phyloP scores from a whole-genome alignment of 768 basidiomycete species.

The Cystobasidium tubakii region DNA sequence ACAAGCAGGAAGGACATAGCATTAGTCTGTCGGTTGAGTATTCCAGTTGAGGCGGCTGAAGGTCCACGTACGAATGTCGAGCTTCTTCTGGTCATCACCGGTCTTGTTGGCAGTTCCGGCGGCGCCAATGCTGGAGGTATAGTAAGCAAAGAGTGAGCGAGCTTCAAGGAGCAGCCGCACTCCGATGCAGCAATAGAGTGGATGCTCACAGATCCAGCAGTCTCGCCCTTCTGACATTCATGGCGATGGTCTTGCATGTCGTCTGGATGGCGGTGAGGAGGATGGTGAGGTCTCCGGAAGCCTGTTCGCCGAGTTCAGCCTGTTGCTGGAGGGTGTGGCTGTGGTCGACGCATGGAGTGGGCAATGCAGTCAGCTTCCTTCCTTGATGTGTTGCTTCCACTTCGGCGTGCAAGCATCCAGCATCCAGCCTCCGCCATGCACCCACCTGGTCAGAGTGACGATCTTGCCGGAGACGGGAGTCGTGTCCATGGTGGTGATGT shows the following conservation, averaged over 20 bases:
- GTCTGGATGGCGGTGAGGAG: conserved; percentile 86
- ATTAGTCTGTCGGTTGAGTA: not conserved
- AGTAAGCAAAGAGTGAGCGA: no score
- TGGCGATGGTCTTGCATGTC: conserved; percentile 72
- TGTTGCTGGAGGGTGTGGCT: conserved; percentile 39
- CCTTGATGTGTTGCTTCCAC: no score
- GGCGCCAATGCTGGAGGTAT: conserved; percentile 70
- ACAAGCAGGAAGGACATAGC: not conserved
- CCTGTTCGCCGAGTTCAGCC: conserved; percentile 27
- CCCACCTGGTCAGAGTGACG: conserved; percentile 36
- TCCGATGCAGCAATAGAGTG: no score
- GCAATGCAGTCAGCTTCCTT: no score
- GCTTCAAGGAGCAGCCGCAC: no score
- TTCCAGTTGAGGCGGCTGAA: not conserved
- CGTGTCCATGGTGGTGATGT: conserved; percentile 29
- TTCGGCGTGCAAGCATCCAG: not conserved
- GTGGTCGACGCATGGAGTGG: no score
- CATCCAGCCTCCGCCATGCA: not conserved
- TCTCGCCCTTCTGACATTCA: conserved; percentile 92
- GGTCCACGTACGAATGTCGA: conserved; percentile 49
- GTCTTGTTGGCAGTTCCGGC: conserved; percentile 95
- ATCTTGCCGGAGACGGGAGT: conserved; percentile 22
- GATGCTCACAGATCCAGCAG: conserved; percentile 95
- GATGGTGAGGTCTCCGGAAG: conserved; percentile 76
- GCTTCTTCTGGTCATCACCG: conserved; percentile 99